Base-by-base conservation (phyloP, 345 rosid species). In the Lenwebbia sp. region DNA sequence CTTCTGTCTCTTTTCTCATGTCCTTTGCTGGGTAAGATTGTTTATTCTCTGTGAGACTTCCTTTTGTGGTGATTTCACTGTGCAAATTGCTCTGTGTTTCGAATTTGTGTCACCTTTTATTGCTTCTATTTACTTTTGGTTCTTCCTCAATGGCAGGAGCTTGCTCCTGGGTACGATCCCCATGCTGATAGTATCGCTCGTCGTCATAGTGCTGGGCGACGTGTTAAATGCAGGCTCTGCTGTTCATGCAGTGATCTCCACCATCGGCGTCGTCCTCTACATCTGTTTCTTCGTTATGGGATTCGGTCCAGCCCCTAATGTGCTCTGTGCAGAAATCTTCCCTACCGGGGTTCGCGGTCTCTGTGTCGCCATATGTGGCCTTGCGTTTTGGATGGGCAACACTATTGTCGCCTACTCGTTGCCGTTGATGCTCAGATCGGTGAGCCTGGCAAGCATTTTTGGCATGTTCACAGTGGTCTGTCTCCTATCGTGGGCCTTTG, bases 231-330 rank as follows among this genome's bases (percentile, higher is more conserved):
- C 95, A 89, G 92, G 93, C 78, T 90, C 87, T 58, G 88, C 92
- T 0, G 88, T 92, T 47, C 93, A 92, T 25, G 99, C 96, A 44
- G 92, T 92, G 52, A 87, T 96, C 90, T 97, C 98, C 47, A 94
- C 96, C 0, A 90, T 88, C 8, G 92, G 98, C 19, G 94, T 96
- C 0, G 87, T 97, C 56, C 87, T 94, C 30, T 97, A 97, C 89
- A 92, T 94, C 89, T 97, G 99, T 89, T 95, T 90, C 96, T 97
- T 97, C 52, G 98, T 97, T 86, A 94, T 97, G 99, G 99, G 99
- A 22, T 97, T 96, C 4, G 99, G 99, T 83, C 99, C 99, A 28
- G 56, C 94, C 83, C 99, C 99, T 11, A 97, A 97, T 92, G 95
- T 97, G 65, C 95, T 97, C 26, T 97, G 99, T 21, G 89, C 99